phyloP scores from a whole-genome alignment of 2,329 filamentous ascomycete genomes.

The Simplicillium aogashimaense region DNA sequence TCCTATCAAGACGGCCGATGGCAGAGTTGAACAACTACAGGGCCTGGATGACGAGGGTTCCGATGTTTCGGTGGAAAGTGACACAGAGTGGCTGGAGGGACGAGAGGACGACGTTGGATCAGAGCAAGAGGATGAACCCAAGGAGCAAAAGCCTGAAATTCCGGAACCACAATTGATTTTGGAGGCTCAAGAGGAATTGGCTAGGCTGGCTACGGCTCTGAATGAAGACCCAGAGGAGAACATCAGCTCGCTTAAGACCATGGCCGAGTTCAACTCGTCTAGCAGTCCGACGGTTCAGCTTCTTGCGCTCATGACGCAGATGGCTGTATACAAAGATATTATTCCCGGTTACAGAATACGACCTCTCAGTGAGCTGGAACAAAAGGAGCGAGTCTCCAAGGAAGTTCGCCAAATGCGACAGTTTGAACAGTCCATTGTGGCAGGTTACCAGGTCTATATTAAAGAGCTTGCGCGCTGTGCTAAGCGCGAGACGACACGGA shows the following conservation, averaged over 20 bases:
- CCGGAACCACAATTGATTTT: slow-evolving; percentile 71
- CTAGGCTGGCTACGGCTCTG: slow-evolving; percentile 67
- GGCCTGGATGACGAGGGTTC: slow-evolving; percentile 47
- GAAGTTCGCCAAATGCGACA: slow-evolving; percentile 73
- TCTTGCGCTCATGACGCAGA: slow-evolving; percentile 74
- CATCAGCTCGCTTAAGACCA: slow-evolving; percentile 63
- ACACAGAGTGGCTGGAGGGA: slow-evolving; percentile 54
- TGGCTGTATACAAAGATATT: slow-evolving; percentile 87
- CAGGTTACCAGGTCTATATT: slow-evolving; percentile 78
- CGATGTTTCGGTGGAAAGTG: slow-evolving; percentile 48
- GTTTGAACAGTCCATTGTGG: slow-evolving; percentile 81
- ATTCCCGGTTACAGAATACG: slow-evolving; percentile 96
- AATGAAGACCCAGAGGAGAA: slow-evolving; percentile 94
- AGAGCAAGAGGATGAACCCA: slow-evolving; percentile 35
- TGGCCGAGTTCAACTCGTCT: slow-evolving; percentile 65
- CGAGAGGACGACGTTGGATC: slow-evolving; percentile 42
- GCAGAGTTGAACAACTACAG: slow-evolving; percentile 53
- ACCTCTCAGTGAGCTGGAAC: slow-evolving; percentile 63
- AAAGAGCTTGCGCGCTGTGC: slow-evolving; percentile 62
- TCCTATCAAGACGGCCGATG: slow-evolving; percentile 79
- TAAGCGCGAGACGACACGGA: slow-evolving; percentile 37
- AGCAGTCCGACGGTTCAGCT: slow-evolving; percentile 69
- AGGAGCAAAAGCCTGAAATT: slow-evolving; percentile 49
- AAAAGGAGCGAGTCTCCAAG: slow-evolving; percentile 76
- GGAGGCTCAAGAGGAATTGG: slow-evolving; percentile 85